Conservation (phyloP, 345 rosid species). For the Hypericum androsaemum region DNA sequence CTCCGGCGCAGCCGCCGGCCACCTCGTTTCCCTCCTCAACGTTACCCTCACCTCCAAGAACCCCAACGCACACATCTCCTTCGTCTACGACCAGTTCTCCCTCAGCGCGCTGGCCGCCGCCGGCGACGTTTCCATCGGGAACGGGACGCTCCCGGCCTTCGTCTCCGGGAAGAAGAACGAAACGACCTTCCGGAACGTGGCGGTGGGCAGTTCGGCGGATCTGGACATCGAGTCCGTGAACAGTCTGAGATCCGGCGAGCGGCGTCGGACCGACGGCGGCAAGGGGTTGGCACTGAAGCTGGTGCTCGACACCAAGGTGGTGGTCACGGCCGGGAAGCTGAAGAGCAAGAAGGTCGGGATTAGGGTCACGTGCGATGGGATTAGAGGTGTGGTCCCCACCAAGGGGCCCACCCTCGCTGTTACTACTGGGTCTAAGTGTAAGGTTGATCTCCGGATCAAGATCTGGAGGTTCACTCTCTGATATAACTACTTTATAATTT, state of each 20-base stretch:
- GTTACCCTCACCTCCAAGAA: constrained; percentile 64
- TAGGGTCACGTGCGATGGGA: constrained; percentile 56
- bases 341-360: constrained; percentile 74
- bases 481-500: not conserved
- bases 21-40: constrained; percentile 59
- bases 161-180: constrained; percentile 42
- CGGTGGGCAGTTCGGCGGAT: constrained; percentile 41
- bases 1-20: constrained; percentile 54
- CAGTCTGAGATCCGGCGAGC: constrained; percentile 37
- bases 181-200: constrained; percentile 47
- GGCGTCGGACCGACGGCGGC: constrained; percentile 44
- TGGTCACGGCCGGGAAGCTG: constrained; percentile 38
- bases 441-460: constrained; percentile 78
- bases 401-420: constrained; percentile 55
- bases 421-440: constrained; percentile 42
- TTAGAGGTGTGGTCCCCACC: constrained; percentile 56
- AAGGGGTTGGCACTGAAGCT: constrained; percentile 40
- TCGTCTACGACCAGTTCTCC: constrained; percentile 54
- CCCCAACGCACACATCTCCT: constrained; percentile 66
- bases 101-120: constrained; percentile 31
- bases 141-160: constrained; percentile 65
- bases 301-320: constrained; percentile 56
- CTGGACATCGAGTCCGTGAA: constrained; percentile 57
- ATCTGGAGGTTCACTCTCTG: constrained; percentile 83
- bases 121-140: constrained; percentile 44